Base-by-base conservation (phyloP, 2,329 filamentous ascomycete species). In the Colletotrichum liaoningense region DNA sequence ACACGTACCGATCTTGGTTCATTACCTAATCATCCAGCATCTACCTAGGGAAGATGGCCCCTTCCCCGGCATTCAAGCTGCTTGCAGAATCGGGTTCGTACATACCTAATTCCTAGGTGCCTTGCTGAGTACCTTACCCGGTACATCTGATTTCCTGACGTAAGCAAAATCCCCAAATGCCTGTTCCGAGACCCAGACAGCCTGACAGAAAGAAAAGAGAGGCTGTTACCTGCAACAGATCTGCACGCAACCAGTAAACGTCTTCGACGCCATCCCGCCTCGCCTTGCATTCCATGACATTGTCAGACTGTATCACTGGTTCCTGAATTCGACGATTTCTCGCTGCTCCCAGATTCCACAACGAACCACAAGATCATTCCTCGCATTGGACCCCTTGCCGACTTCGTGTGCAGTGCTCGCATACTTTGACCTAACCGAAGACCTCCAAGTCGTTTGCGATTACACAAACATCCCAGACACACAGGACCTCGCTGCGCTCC, bases 61-160 rank as follows among this genome's bases (percentile, higher is more conserved):
- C 42, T 49, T 19, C 42, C 42, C 42, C 42, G 19, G 42, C 9
- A 49, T 22, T n/a, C 9, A 28, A 38, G 49, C 30, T 56, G 63
- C 63, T 65, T 65, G 63, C 63, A 65, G 63, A 65, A 65, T 56
- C 12, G 49, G 14, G 24, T 28, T 64, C n/a, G 46, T 28, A 24
- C n/a, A 24, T n/a, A n/a, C n/a, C n/a, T n/a, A n/a, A n/a, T n/a
- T n/a, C n/a, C n/a, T n/a, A n/a, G n/a, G n/a, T n/a, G n/a, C n/a
- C n/a, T n/a, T n/a, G n/a, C 33, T 2, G 30, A 11, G 30, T 33
- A 33, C 30, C 30, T 33, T 12, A 35, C 33, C 11, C 11, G 12
- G 33, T 12, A 35, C 11, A 35, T 35, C 11, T 8, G 4, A 12
- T 35, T 38, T 28, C 42, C 63, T 65, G 63, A 65, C 52, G 19